A percentile compares a stretch with the other conserved stretches of the same genome.
Conservation (phyloP, 495 filamentous ascomycete species). For the Aspergillus conjunctus region DNA sequence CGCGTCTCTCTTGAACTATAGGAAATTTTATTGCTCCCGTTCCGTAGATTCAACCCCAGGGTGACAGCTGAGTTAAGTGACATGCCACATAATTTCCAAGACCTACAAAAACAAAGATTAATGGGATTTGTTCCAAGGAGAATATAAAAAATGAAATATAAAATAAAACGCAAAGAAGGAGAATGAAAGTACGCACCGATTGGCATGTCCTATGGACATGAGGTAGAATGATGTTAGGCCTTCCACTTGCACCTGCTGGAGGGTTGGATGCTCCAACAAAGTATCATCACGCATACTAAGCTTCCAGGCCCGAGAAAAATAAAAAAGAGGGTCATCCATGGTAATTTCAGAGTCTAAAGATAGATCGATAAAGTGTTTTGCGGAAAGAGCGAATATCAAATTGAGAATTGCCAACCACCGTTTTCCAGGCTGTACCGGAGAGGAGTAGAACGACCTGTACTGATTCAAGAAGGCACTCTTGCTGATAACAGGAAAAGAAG, state of each 20-base stretch:
- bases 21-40: constrained; percentile 49
- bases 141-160: neutral
- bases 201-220: constrained; percentile 58
- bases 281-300: constrained; percentile 51
- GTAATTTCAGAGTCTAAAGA: neutral
- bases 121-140: neutral
- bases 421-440: constrained; percentile 40
- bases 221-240: constrained; percentile 63
- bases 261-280: constrained; percentile 55
- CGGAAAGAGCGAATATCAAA: constrained; percentile 65
- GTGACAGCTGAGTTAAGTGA: constrained; percentile 60
- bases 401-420: constrained; percentile 64
- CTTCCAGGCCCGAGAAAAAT: constrained; percentile 60
- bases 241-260: constrained; percentile 60
- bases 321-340: constrained; percentile 49
- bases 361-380: constrained; percentile 50
- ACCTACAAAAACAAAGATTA: constrained; percentile 37
- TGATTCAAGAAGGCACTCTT: constrained; percentile 48
- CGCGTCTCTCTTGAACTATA: constrained; percentile 51
- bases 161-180: neutral
- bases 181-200: constrained; percentile 40
- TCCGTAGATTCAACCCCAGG: constrained; percentile 64
- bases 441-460: constrained; percentile 42
- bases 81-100: constrained; percentile 62
- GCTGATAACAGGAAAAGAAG: constrained; percentile 60